These are phyloP conservation scores for Quercus lobata DNA, from an alignment of 331 rosid genomes.

Conservation along the genomic window DNA sequence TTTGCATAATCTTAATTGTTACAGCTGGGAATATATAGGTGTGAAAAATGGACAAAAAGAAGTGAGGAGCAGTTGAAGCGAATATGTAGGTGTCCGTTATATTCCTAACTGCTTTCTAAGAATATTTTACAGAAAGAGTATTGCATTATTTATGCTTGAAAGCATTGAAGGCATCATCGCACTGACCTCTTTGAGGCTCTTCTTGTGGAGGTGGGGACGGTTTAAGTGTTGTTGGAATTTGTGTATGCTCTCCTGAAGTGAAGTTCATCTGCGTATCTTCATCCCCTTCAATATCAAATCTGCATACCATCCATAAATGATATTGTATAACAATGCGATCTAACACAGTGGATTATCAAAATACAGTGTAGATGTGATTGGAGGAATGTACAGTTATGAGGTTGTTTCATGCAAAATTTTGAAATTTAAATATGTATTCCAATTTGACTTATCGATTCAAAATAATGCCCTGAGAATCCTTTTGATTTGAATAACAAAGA, in stretches of 20 bases:
- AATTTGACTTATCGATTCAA: not conserved
- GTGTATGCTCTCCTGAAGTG: constrained; percentile 40
- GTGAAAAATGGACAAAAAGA: not conserved
- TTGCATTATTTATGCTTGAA: not conserved
- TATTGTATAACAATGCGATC: not conserved
- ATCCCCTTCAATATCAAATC: constrained; percentile 80
- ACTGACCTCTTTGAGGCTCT: constrained; percentile 43
- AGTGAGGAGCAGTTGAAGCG: not conserved
- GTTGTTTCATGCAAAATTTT: not conserved
- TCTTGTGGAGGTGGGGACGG: constrained; percentile 57
- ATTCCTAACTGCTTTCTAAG: not conserved
- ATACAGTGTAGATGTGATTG: not conserved
- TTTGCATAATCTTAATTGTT: too few relatives aligned
- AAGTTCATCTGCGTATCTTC: constrained; percentile 47
- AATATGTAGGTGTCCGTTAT: not conserved
- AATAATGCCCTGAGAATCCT: not conserved
- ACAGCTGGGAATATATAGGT: not conserved
- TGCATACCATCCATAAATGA: constrained; percentile 22
- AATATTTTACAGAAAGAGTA: not conserved
- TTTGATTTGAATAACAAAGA: not conserved
- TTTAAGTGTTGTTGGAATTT: constrained; percentile 26
- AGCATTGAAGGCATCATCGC: not conserved
- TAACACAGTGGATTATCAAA: not conserved
- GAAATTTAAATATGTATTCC: not conserved
- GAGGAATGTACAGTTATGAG: not conserved